These are phyloP conservation scores for Mortierella sp. DNA, from an alignment of 371 early-diverging fungal genomes.

Conservation along the genomic window DNA sequence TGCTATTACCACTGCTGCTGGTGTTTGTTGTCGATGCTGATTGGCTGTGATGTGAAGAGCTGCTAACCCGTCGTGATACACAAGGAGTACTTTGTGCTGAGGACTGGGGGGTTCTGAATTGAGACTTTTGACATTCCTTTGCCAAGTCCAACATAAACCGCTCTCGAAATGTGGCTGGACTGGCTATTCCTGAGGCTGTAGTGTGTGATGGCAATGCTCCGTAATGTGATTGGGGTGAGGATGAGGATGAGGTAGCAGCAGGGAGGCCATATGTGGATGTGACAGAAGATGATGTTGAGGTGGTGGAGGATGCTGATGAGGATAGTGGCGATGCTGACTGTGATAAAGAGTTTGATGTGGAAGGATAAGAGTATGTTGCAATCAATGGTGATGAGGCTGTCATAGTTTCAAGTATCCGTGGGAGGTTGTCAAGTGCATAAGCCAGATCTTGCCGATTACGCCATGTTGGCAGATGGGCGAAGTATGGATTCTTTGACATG, in stretches of 20 bases:
- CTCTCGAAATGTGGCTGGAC: conserved; percentile 26
- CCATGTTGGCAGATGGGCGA: conserved; percentile 53
- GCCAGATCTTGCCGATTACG: conserved; percentile 55
- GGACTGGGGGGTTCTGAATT: not conserved
- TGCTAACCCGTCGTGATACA: conserved; percentile 13
- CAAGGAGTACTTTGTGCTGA: conserved; percentile 14
- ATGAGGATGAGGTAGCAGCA: not conserved
- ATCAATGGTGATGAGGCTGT: conserved; percentile 31
- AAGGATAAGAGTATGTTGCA: conserved; percentile 31
- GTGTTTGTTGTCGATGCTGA: conserved; percentile 3
- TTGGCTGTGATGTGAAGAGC: not conserved
- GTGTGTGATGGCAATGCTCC: not conserved
- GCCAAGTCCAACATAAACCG: conserved; percentile 48
- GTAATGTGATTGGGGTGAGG: conserved; percentile 1
- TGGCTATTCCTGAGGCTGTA: conserved; percentile 12
- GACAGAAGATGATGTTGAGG: conserved; percentile 5
- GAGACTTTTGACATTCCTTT: conserved; percentile 28
- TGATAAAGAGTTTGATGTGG: conserved; percentile 1
- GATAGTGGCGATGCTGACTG: not conserved
- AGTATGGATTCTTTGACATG: conserved; percentile 56
- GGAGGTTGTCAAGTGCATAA: conserved; percentile 49
- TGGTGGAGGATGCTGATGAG: conserved; percentile 2
- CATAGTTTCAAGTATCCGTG: conserved; percentile 35
- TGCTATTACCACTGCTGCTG: conserved; percentile 7
- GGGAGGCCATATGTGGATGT: not conserved